Evolutionary conservation across 495 filamentous ascomycete species (phyloP).

Genomic region (Cercophora samala): DNA sequence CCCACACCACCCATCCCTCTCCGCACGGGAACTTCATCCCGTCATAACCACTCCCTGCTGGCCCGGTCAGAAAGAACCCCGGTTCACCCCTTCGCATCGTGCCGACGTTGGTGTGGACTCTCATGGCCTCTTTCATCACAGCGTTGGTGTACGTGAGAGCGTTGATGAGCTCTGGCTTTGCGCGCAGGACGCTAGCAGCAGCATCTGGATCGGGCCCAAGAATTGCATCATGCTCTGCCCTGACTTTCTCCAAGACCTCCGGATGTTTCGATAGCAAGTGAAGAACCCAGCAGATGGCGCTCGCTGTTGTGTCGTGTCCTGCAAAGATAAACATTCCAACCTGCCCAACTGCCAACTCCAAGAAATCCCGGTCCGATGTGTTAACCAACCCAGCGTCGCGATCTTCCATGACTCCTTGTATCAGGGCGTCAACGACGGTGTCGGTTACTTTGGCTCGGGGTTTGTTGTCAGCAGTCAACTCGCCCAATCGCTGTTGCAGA

Average conservation of each 20-base stretch:
- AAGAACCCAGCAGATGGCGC: constrained; percentile 35
- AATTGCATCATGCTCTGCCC: constrained; percentile 43
- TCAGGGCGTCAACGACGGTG: neutral
- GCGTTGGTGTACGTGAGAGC: constrained; percentile 20
- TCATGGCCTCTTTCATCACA: neutral
- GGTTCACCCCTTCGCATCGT: neutral
- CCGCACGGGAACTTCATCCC: neutral
- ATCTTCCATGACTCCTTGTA: neutral
- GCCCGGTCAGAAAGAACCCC: neutral
- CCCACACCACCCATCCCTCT: constrained; percentile 30
- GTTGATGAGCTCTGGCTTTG: constrained; percentile 41
- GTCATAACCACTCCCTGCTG: neutral
- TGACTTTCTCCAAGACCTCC: constrained; percentile 29
- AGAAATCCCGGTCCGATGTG: neutral
- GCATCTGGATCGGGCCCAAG: constrained; percentile 30
- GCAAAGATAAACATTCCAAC: constrained; percentile 44
- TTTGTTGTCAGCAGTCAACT: neutral
- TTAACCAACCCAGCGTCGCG: neutral
- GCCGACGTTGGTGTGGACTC: neutral
- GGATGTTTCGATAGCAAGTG: constrained; percentile 42
- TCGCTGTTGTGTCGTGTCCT: constrained; percentile 45
- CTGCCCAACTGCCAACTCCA: constrained; percentile 17
- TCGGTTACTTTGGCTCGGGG: neutral
- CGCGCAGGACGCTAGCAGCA: constrained; percentile 25
- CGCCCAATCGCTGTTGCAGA: neutral